Base-by-base conservation (phyloP, 1,284 basidiomycete genomes). In the Ustilago lituana region DNA sequence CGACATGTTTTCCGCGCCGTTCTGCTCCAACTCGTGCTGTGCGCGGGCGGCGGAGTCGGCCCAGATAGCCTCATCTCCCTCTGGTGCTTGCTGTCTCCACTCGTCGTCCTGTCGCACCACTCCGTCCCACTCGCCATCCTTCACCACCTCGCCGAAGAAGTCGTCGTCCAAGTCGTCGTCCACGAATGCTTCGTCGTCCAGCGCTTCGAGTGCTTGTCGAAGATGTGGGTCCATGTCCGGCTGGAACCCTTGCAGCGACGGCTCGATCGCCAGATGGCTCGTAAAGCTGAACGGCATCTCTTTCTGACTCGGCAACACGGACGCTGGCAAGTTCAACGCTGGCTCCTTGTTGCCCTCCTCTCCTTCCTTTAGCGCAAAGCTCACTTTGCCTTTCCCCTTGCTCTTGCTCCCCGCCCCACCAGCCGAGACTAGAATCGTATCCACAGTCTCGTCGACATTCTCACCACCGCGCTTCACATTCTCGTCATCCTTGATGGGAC, bases 141-240 rank as follows among this genome's bases (percentile, higher is more conserved):
- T 85, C 12, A 94, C 87, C 2, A 94, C 85, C 62, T 89, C 87
- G 10, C 58, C 73, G 43, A 82, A 81, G 49, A 82, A 79, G 35
- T 78, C 78, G 44, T 76, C 77, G 36, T 93, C 93, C 78, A 92
- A 90, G 73, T 88, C 87, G 29, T 76, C 71, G 39, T 81, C 83
- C 46, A 80, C 71, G 32, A 82, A 82, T 4, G 91, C 94, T 62
- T 98, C 93, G 80, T 98, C 94, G 54, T 98, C 95, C 17, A 99
- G 85, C 4, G 96, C 96, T 77, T 98, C 94, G 27, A 99, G 85
- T 0, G 89, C 89, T 82, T 99, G 95, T 15, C 96, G 87, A 31
- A 98, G 85, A 83, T 95, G 93, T 5, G 93, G 93, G 82, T 99
- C 92, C 91, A 99, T 93, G 77, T 97, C 93, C 1, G 94, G 96